These are phyloP conservation scores for Auriscalpium orientale DNA, from an alignment of 768 basidiomycete genomes.

Conservation along the genomic window DNA sequence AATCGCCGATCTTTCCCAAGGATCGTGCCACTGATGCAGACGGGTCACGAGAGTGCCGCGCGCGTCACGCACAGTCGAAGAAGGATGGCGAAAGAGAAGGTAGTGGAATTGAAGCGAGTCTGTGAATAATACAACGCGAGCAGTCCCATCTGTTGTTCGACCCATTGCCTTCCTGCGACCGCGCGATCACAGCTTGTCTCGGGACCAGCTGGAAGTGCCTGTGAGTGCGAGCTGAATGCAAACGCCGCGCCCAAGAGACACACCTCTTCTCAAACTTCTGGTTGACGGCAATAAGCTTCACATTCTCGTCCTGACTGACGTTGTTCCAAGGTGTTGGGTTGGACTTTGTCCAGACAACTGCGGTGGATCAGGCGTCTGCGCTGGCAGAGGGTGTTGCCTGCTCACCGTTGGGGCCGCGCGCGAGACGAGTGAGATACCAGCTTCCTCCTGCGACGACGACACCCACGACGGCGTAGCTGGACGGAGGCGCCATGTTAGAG, in stretches of 20 bases:
- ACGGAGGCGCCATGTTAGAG: background rate
- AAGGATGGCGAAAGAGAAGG: background rate
- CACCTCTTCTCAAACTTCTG: slow-evolving; percentile 72
- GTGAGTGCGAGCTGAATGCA: slow-evolving; percentile 8
- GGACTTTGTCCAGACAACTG: slow-evolving; percentile 53
- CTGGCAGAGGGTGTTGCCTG: slow-evolving; percentile 3
- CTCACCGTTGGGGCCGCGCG: slow-evolving; percentile 34
- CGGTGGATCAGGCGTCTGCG: background rate
- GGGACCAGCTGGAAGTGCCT: slow-evolving; percentile 51
- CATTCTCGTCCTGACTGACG: slow-evolving; percentile 66
- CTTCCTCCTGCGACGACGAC: slow-evolving; percentile 31
- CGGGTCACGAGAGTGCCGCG: background rate
- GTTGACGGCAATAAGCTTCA: slow-evolving; percentile 61
- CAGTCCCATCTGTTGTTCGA: background rate
- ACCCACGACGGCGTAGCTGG: slow-evolving; percentile 44
- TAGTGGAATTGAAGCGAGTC: background rate
- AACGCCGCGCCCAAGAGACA: slow-evolving; percentile 16
- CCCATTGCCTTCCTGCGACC: background rate
- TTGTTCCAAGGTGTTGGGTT: slow-evolving; percentile 91
- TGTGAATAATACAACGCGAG: background rate
- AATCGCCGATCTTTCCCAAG: background rate
- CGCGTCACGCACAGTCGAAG: background rate
- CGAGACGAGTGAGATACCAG: slow-evolving; percentile 39
- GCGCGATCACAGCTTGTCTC: slow-evolving; percentile 54
- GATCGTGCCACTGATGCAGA: background rate